Evolutionary conservation across 352 stramenopile genomes (phyloP), one percentile per base, ranked within the genome.

Genomic region (Pythium coloratum): DNA sequence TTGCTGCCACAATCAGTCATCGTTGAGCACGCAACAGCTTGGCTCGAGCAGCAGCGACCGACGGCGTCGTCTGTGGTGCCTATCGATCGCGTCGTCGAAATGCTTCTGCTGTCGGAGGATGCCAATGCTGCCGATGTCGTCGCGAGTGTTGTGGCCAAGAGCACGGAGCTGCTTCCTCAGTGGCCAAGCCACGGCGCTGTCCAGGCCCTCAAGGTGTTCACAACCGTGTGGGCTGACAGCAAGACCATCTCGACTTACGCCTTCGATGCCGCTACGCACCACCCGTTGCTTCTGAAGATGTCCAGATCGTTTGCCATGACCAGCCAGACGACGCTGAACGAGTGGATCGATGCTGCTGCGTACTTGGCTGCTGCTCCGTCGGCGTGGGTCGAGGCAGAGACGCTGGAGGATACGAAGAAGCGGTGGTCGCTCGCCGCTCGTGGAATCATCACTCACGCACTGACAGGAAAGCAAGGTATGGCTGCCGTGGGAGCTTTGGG

Each of bases 391-490:
- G 70, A 64, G 6, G 61, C 69, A 30, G 60, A 62, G 0, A 66
- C 70, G 10, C 75, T 89, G n/a, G 60, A 76, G 55, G 70, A 71
- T n/a, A 67, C 66, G n/a, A 75, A 68, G 40, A 67, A 64, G 49
- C 55, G 58, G 7, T 93, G 85, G 85, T 81, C 80, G 24, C 75
- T 76, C 6, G 66, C 84, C 0, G 76, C 72, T 20, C 77, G 77
- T 54, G 72, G 78, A 55, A 36, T 88, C 16, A 70, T 94, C 30
- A 82, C 67, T 9, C 76, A 92, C 64, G 78, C 76, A 0, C 70
- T 94, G 49, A 71, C 78, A 0, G 86, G 81, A 18, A 94, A 92
- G 65, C 64, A 75, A 20, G 82, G 89, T n/a, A 61, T 70, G 32
- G 76, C 81, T 1, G 84, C 81, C 42, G 67, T 89, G 46, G 70